A percentile compares a stretch with the other conserved stretches of the same genome.
phyloP scores from a whole-genome alignment of 2,329 filamentous ascomycete species.

The Colletotrichum shisoi region DNA sequence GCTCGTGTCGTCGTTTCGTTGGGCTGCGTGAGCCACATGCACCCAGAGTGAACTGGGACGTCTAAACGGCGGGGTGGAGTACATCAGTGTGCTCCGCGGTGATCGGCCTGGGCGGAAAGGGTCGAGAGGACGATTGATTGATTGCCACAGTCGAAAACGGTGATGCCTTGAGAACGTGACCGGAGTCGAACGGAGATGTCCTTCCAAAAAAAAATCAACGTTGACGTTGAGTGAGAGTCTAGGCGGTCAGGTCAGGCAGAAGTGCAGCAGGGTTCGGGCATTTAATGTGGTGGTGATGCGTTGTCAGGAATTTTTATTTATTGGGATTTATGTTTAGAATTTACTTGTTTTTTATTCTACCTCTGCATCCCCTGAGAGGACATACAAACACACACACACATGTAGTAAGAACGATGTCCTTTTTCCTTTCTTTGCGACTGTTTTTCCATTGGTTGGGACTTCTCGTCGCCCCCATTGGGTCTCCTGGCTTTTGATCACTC shows the following conservation, averaged over 20 bases:
- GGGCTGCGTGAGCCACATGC: conserved; percentile 24
- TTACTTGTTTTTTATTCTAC: conserved; percentile 19
- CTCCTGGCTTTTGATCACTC: neutral
- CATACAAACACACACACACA: neutral
- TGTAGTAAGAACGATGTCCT: neutral
- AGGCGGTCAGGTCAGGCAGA: conserved; percentile 54
- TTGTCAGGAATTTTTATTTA: conserved; percentile 51
- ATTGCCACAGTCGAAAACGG: neutral
- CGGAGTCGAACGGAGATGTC: conserved; percentile 2
- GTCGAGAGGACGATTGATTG: neutral
- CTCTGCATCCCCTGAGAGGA: neutral
- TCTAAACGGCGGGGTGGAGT: conserved; percentile 22
- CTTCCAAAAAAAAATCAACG: no score
- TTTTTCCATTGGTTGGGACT: conserved; percentile 10
- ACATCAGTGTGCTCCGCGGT: conserved; percentile 20
- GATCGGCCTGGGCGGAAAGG: conserved; percentile 16
- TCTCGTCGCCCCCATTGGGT: conserved; percentile 14
- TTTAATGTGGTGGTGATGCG: conserved; percentile 59
- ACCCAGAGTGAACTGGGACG: conserved; percentile 16
- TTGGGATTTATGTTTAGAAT: neutral
- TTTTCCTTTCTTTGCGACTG: conserved; percentile 16
- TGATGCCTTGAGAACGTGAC: conserved; percentile 20
- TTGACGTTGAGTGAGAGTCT: conserved; percentile 13
- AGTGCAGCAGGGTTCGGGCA: conserved; percentile 56
- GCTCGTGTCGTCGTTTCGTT: conserved; percentile 38